phyloP scores from a whole-genome alignment of 108 stramenopile species.

The Cyclotella kingstonii region DNA sequence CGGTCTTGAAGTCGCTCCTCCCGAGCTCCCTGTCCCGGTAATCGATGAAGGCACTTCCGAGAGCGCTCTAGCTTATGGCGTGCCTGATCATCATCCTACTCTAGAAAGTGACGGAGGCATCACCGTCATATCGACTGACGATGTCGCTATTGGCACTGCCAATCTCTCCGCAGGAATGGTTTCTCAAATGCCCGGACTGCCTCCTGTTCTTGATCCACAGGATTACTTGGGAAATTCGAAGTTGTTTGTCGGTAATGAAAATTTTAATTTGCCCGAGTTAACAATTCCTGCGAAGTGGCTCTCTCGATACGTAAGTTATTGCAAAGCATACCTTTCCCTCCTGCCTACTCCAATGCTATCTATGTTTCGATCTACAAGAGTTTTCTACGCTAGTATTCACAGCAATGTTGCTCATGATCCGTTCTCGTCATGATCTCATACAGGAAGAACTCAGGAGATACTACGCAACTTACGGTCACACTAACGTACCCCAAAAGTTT shows the following conservation, averaged over 20 bases:
- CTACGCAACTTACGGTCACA: constrained; percentile 25
- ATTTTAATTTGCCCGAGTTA: constrained; percentile 25
- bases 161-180: not conserved
- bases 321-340: not conserved
- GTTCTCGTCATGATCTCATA: not conserved
- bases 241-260: not conserved
- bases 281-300: constrained; percentile 37
- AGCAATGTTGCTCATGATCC: not conserved
- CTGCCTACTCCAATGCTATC: not conserved
- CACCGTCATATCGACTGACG: constrained; percentile 1
- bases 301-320: constrained; percentile 9
- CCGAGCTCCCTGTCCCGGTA: constrained; percentile 11
- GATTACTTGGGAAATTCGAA: too few species aligned
- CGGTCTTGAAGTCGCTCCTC: not conserved
- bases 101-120: not conserved
- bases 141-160: constrained; percentile 1
- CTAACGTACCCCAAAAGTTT: constrained; percentile 43
- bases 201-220: not conserved
- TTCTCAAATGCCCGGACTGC: constrained; percentile 5
- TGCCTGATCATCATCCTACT: too few species aligned
- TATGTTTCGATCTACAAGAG: not conserved
- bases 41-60: not conserved
- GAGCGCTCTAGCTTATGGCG: too few species aligned
- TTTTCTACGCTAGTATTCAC: not conserved
- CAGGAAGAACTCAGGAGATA: constrained; percentile 38